Percentiles rank a stretch among this genome's conserved stretches.
These are phyloP conservation scores for Middelhovenomyces tepae DNA, from an alignment of 805 yeast species.

Conservation along the genomic window DNA sequence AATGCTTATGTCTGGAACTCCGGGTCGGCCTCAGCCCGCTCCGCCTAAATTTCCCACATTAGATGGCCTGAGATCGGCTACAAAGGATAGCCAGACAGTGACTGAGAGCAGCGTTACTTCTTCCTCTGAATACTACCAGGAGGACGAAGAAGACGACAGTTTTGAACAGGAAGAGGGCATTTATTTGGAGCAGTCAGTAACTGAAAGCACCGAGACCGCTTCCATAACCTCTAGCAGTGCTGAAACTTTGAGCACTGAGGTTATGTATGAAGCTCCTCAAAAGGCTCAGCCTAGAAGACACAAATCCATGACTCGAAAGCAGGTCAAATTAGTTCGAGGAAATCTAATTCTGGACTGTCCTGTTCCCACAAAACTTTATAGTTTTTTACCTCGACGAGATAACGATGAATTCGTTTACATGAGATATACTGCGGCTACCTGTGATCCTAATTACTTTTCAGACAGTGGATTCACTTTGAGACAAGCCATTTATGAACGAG, in stretches of 20 bases:
- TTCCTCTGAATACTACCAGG: too few species aligned
- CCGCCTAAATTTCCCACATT: constrained; percentile 10
- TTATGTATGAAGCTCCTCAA: constrained; percentile 18
- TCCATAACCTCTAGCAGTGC: constrained; percentile 12
- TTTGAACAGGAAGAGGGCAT: constrained; percentile 4
- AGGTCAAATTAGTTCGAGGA: constrained; percentile 68
- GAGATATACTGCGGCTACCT: constrained; percentile 96
- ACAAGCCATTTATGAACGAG: constrained; percentile 79
- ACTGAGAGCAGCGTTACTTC: too few species aligned
- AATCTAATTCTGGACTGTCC: constrained; percentile 89
- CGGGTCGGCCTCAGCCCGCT: constrained; percentile 9
- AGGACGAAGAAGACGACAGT: constrained; percentile 5
- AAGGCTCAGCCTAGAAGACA: constrained; percentile 49
- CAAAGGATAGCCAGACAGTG: too few species aligned
- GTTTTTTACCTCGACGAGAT: constrained; percentile 78
- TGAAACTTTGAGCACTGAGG: constrained; percentile 17
- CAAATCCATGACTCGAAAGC: constrained; percentile 59
- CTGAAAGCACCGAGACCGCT: too few species aligned
- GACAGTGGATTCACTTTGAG: constrained; percentile 77
- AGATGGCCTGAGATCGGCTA: constrained; percentile 4
- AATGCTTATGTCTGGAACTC: constrained; percentile 9
- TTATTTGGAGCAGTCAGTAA: too few species aligned
- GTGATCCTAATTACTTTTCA: constrained; percentile 81
- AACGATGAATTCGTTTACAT: constrained; percentile 90
- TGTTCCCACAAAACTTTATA: constrained; percentile 78